These are phyloP conservation scores for Graphilbum ipis-grandicollis DNA, from an alignment of 2,329 filamentous ascomycete genomes.

Conservation along the genomic window DNA sequence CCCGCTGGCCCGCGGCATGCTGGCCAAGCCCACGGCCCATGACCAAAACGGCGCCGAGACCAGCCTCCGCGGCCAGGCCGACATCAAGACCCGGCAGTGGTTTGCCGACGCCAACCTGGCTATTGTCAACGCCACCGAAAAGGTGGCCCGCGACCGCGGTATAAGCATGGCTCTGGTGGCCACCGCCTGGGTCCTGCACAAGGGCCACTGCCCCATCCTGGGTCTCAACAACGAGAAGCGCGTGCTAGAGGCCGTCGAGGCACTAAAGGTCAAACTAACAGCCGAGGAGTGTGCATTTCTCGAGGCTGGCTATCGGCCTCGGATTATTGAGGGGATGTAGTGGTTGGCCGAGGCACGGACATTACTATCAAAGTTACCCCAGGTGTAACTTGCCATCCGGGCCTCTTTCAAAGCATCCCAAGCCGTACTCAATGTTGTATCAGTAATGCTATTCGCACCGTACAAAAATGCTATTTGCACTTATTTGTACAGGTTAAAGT, in stretches of 20 bases:
- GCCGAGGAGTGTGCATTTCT: constrained; percentile 43
- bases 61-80: constrained; percentile 4
- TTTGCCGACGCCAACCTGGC: constrained; percentile 11
- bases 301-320: constrained; percentile 43
- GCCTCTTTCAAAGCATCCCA: too few species aligned
- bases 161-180: constrained; percentile 28
- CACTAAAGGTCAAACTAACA: constrained; percentile 27
- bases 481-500: too few species aligned
- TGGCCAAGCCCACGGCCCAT: constrained; percentile 12
- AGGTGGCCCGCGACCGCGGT: constrained; percentile 6
- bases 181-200: constrained; percentile 42
- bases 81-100: constrained; percentile 7
- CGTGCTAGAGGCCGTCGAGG: constrained; percentile 42
- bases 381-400: too few species aligned
- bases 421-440: too few species aligned
- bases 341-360: neutral
- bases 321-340: too few species aligned
- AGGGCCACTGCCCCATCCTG: constrained; percentile 39
- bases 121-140: constrained; percentile 9
- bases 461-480: too few species aligned
- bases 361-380: too few species aligned
- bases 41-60: too few species aligned
- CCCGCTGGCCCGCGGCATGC: constrained; percentile 15
- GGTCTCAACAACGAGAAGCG: constrained; percentile 40
- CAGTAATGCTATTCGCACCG: too few species aligned